Conservation (phyloP, 2,329 filamentous ascomycete species). For the Taxawa tesnikishii region DNA sequence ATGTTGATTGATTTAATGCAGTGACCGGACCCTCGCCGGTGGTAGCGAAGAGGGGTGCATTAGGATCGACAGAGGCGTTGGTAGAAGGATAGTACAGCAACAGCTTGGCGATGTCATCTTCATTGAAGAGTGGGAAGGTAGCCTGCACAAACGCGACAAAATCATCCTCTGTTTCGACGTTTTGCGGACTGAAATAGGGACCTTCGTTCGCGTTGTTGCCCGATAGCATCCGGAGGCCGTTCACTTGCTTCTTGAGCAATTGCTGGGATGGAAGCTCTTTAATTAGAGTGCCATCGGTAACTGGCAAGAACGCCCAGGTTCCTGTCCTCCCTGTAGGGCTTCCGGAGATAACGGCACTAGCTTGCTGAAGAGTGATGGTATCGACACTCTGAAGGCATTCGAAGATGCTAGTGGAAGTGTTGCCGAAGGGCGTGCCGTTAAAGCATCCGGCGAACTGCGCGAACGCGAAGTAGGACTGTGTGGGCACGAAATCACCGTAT, state of each 20-base stretch:
- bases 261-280: constrained; percentile 24
- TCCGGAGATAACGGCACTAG: constrained; percentile 21
- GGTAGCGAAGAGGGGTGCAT: constrained; percentile 18
- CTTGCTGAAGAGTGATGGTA: constrained; percentile 23
- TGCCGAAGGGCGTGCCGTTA: constrained; percentile 17
- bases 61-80: constrained; percentile 14
- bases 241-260: constrained; percentile 22
- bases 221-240: constrained; percentile 24
- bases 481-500: constrained; percentile 32
- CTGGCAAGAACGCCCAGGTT: constrained; percentile 30
- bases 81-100: constrained; percentile 24
- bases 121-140: constrained; percentile 28
- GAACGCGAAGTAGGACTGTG: constrained; percentile 33
- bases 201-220: constrained; percentile 42
- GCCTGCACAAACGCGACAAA: constrained; percentile 28
- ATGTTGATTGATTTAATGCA: constrained; percentile 37
- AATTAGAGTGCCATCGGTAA: constrained; percentile 29
- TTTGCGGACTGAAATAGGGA: constrained; percentile 29
- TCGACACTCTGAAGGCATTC: constrained; percentile 27
- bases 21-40: constrained; percentile 24
- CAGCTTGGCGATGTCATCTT: constrained; percentile 26
- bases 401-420: constrained; percentile 21
- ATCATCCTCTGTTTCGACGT: constrained; percentile 28
- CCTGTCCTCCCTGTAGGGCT: constrained; percentile 24
- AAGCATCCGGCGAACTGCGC: constrained; percentile 28